Percentiles rank a stretch among this genome's conserved stretches.
These are phyloP conservation scores for Spencermartinsiella europaea DNA, from an alignment of 805 yeast genomes.

Conservation along the genomic window DNA sequence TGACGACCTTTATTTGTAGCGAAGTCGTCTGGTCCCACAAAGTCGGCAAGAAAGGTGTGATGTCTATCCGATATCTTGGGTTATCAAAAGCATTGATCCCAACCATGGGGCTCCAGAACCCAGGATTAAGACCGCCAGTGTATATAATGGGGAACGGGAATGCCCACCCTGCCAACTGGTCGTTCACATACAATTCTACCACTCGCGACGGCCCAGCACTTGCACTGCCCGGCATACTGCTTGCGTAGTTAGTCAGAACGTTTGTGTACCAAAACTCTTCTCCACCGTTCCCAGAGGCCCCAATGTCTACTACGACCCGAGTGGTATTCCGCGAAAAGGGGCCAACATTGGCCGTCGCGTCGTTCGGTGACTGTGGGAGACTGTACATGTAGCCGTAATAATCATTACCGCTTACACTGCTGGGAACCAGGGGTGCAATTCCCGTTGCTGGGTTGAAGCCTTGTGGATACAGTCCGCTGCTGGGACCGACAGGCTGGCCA, in stretches of 20 bases:
- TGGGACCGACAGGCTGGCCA: conserved; percentile 8
- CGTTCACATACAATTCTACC: conserved; percentile 57
- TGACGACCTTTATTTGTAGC: conserved; percentile 42
- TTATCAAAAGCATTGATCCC: conserved; percentile 69
- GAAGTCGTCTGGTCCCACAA: conserved; percentile 47
- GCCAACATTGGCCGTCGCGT: conserved; percentile 47
- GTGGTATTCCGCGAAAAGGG: conserved; percentile 51
- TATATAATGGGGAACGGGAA: conserved; percentile 69
- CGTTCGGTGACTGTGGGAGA: conserved; percentile 33
- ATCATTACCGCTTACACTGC: conserved; percentile 7
- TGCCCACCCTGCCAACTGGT: conserved; percentile 50
- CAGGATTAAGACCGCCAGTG: conserved; percentile 79
- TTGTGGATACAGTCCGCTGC: not conserved
- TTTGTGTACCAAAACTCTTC: conserved; percentile 86
- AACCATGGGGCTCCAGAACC: conserved; percentile 77
- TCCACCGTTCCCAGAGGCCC: conserved; percentile 67
- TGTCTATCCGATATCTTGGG: conserved; percentile 59
- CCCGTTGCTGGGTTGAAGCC: conserved; percentile 20
- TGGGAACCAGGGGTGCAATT: conserved; percentile 18
- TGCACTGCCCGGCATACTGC: conserved; percentile 29
- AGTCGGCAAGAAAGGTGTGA: conserved; percentile 62
- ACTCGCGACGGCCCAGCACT: conserved; percentile 60
- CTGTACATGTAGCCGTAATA: conserved; percentile 16
- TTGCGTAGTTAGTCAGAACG: conserved; percentile 34
- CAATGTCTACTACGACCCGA: conserved; percentile 50